Base-by-base conservation (phyloP, 1,139 yeast genomes). In the Saccharomyces hybrid region DNA sequence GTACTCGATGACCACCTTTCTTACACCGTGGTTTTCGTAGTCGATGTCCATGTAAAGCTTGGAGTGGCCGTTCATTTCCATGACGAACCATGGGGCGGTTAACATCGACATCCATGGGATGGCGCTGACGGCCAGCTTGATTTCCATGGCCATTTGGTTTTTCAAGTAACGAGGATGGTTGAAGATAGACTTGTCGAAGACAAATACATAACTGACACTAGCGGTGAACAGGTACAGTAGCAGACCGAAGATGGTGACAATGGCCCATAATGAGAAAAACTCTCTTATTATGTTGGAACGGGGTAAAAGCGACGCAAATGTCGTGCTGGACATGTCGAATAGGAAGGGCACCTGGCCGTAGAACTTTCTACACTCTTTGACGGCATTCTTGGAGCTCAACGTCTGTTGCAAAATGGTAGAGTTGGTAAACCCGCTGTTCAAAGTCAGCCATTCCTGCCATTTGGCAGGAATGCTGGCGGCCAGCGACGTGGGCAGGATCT, bases 151-250 rank as follows among this genome's bases (percentile, higher is more conserved):
- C 79, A 93, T 83, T 74, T 93, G 99, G 73, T 93, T 91, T 71
- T 93, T 93, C 73, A 93, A 80, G 73, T 88, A 93, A 70, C 96
- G 82, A 57, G 99, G 99, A 70, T 93, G 99, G 73, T 93, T 88
- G 78, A 93, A 89, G 57, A 90, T 88, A 57, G 84, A 83, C 66
- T 83, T 85, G 73, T 93, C 98, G 70, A 88, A 93, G 31, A 93
- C 84, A 63, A 84, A 82, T 50, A 77, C 62, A 70, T 88, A 93
- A 12, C 96, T 84, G 34, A 87, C 65, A 14, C 83, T 75, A 8
- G 98, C 98, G 53, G 84, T 86, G n/a, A 73, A 60, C 53, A 90
- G 76, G 73, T 93, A 93, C 52, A 91, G 74, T 14, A 84, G 53
- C 86, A 93, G 84, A 47, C 98, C 99, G 67, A 91, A 91, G 11